Percentiles rank a stretch among this genome's conserved stretches.
Conservation (phyloP, 768 basidiomycete species). For the Tulasnella sp. region DNA sequence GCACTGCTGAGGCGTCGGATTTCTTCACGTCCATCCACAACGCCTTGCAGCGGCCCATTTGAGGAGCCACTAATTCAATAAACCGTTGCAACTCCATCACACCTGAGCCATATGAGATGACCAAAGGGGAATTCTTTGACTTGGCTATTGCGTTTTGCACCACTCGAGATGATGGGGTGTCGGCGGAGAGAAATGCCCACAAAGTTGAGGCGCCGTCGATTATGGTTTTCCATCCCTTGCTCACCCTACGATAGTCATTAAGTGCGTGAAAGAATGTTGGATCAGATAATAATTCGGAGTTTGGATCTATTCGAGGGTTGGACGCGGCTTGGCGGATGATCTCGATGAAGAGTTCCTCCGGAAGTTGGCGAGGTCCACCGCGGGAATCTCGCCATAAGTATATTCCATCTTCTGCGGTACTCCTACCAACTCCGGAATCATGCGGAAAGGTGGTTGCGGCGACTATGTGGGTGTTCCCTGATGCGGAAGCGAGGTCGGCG, state of each 20-base stretch:
- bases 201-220: background rate
- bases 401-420: too few species aligned
- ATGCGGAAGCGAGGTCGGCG: too few species aligned
- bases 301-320: background rate
- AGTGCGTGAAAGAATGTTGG: background rate
- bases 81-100: background rate
- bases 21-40: background rate
- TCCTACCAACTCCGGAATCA: too few species aligned
- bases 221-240: background rate
- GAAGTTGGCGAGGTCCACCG: background rate
- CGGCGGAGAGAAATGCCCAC: background rate
- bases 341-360: background rate
- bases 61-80: background rate
- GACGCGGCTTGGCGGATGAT: background rate
- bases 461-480: too few species aligned
- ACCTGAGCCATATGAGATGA: background rate
- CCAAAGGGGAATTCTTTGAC: background rate
- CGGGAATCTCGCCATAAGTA: too few species aligned
- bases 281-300: background rate
- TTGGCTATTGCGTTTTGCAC: background rate
- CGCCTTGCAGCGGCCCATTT: background rate
- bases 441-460: too few species aligned
- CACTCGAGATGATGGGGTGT: background rate
- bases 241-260: background rate
- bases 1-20: background rate